Evolutionary conservation across 306 rosid species (phyloP), one percentile per base, ranked within the genome.

Genomic region (Senna siamea): DNA sequence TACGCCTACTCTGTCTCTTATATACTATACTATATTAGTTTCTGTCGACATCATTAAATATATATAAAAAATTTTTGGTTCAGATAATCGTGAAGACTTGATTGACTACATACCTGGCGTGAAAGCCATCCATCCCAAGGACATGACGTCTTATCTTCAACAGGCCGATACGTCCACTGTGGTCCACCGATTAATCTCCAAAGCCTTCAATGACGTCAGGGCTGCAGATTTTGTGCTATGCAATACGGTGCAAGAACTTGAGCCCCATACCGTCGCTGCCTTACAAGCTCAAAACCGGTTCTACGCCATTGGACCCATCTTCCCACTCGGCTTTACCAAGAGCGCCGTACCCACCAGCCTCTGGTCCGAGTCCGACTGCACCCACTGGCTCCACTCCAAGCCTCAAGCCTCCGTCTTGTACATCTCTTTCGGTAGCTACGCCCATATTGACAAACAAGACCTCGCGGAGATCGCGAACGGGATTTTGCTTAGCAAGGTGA

Each of bases 101-200:
- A 87, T 89, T 75, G 84, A 85, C 17, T 89, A 87, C 76, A 72
- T 89, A 62, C 91, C 91, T 0, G 94, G 89, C 0, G 89, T 89
- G 10, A 9, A 69, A 53, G 11, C 83, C 5, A 87, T 89, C 17
- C 71, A 87, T 12, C 88, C 94, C 0, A 69, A 73, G 51, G 88
- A 85, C 69, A 51, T 79, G 67, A 79, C 19, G 60, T 85, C 95
- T 1, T 89, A 83, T 79, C 85, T 89, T 56, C 95, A 87, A 76
- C 72, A 71, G 1, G 9, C 41, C 0, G 64, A 83, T 35, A 69
- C 85, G 7, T 58, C 87, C 13, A 73, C 89, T 1, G 82, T 82
- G 18, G 5, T 41, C 30, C 94, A 89, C 72, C 81, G 64, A 17
- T 72, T 87, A 20, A 85, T 81, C 37, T 77, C 53, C 78, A 66